A percentile compares a stretch with the other conserved stretches of the same genome.
Conservation (phyloP, 352 stramenopile genomes). For the Phytophthora agathidicida region DNA sequence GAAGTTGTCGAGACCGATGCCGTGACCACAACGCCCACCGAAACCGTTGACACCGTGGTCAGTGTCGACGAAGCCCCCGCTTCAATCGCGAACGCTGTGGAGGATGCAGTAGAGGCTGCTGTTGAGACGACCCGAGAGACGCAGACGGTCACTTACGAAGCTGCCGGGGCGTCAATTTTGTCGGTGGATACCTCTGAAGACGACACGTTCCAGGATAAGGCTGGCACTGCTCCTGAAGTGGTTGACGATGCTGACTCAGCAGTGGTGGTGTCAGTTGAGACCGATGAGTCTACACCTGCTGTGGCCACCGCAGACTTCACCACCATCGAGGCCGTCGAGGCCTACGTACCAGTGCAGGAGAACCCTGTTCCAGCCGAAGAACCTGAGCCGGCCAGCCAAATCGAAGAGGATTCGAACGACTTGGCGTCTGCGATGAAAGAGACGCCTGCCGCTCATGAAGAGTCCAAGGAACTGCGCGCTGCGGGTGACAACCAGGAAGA, state of each 20-base stretch:
- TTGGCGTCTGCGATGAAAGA: conserved; percentile 22
- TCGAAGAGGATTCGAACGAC: conserved; percentile 19
- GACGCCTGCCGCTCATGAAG: conserved; percentile 12
- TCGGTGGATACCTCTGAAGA: background rate
- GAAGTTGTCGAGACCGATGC: conserved; percentile 1
- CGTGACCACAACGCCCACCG: background rate
- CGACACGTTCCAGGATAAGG: background rate
- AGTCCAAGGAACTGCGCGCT: conserved; percentile 14
- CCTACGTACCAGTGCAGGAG: conserved; percentile 4
- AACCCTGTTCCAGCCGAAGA: background rate
- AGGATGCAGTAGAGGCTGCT: conserved; percentile 1
- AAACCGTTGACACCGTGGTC: conserved; percentile 1
- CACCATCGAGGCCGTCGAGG: conserved; percentile 17
- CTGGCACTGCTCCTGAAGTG: background rate
- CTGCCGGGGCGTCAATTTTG: conserved; percentile 11
- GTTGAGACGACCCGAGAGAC: conserved; percentile 5
- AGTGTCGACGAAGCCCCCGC: background rate
- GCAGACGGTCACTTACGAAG: conserved; percentile 19
- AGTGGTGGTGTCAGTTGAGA: conserved; percentile 1
- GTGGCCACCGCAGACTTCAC: conserved; percentile 30
- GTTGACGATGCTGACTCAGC: conserved; percentile 1
- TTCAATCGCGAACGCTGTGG: background rate
- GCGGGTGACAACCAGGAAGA: conserved; percentile 9
- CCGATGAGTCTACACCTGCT: background rate
- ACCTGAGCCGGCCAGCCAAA: conserved; percentile 7